These are phyloP conservation scores for Tricladium varicosporioides DNA, from an alignment of 2,329 filamentous ascomycete species.

Conservation along the genomic window DNA sequence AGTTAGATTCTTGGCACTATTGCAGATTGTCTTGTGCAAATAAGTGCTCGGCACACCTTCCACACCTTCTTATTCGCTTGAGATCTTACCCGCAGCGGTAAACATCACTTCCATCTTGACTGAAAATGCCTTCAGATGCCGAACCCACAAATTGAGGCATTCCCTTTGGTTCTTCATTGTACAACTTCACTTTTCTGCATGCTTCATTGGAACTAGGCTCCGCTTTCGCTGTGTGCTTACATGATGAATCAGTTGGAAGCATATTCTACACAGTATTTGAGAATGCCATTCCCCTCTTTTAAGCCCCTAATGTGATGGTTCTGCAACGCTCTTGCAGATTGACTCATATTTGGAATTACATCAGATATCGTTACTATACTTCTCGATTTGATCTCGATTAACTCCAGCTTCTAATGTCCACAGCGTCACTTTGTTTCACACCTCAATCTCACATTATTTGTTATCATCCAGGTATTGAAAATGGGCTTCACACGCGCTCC, in stretches of 20 bases:
- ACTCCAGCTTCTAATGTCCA: constrained; percentile 7
- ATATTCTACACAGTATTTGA: neutral
- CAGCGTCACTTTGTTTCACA: neutral
- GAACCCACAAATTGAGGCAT: neutral
- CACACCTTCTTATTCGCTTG: neutral
- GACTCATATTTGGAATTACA: neutral
- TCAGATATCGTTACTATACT: neutral
- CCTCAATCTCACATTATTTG: neutral
- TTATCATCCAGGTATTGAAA: neutral
- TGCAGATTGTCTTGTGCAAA: neutral
- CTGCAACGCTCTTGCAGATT: neutral
- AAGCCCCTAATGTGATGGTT: neutral
- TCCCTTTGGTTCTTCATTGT: neutral
- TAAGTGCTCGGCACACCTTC: constrained; percentile 1
- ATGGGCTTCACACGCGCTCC: constrained; percentile 24
- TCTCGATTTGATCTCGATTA: constrained; percentile 1
- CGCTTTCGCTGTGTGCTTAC: constrained; percentile 6
- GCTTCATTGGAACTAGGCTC: neutral
- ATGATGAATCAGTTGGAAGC: neutral
- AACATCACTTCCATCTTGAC: neutral
- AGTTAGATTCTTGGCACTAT: neutral
- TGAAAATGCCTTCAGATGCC: neutral
- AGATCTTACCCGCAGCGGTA: constrained; percentile 3
- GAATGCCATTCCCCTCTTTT: neutral
- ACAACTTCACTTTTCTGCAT: neutral